These are phyloP conservation scores for Phytophthora pseudosyringae DNA, from an alignment of 352 stramenopile species.

Conservation along the genomic window DNA sequence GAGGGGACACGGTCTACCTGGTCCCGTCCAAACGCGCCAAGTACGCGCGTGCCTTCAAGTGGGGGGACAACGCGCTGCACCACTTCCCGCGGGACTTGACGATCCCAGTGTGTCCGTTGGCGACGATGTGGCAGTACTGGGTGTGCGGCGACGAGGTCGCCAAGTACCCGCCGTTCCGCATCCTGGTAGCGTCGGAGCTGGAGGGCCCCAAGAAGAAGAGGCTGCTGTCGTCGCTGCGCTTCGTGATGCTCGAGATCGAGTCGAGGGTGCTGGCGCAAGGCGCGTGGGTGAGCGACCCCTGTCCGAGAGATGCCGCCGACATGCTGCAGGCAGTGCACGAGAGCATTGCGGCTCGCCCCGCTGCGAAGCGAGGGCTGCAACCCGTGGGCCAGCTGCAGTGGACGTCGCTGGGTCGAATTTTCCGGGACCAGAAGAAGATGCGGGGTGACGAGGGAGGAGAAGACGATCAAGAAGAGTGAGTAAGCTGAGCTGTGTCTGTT, in stretches of 20 bases:
- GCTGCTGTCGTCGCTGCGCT: slow-evolving; percentile 24
- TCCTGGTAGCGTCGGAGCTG: slow-evolving; percentile 20
- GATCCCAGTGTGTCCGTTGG: slow-evolving; percentile 17
- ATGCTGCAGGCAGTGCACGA: slow-evolving; percentile 33
- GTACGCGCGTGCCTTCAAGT: slow-evolving; percentile 24
- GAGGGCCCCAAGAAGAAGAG: slow-evolving; percentile 12
- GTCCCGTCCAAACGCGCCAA: slow-evolving; percentile 23
- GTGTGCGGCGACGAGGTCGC: slow-evolving; percentile 17
- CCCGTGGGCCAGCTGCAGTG: slow-evolving; percentile 26
- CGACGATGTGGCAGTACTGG: slow-evolving; percentile 26
- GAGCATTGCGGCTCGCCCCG: slow-evolving; percentile 21
- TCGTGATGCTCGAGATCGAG: slow-evolving; percentile 37
- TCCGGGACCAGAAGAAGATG: slow-evolving; percentile 25
- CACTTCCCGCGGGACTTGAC: slow-evolving; percentile 28
- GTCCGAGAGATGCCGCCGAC: slow-evolving; percentile 8
- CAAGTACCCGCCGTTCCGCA: slow-evolving; percentile 33
- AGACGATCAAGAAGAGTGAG: slow-evolving; percentile 8
- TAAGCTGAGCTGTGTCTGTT: neutral
- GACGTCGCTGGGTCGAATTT: slow-evolving; percentile 29
- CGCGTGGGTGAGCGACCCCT: slow-evolving; percentile 31
- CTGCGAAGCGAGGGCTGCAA: slow-evolving; percentile 11
- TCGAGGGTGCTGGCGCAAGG: slow-evolving; percentile 22
- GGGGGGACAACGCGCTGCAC: slow-evolving; percentile 30
- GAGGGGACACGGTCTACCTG: slow-evolving; percentile 9
- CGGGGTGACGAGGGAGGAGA: neutral